A percentile compares a stretch with the other conserved stretches of the same genome.
phyloP scores from a whole-genome alignment of 1,284 basidiomycete species.

The Apiotrichum akiyoshidainum region DNA sequence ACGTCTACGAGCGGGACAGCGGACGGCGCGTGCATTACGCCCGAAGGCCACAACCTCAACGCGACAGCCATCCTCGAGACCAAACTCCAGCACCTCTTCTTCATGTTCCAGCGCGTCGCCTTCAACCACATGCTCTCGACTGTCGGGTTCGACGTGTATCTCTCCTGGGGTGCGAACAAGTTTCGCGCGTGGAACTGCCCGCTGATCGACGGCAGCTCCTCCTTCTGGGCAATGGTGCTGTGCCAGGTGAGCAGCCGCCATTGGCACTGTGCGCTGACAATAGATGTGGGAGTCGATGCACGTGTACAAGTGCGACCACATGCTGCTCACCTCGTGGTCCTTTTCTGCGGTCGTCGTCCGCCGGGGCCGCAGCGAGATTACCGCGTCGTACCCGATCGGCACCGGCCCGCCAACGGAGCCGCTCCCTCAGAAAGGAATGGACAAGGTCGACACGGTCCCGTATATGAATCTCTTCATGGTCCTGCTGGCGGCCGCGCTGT shows the following conservation, averaged over 20 bases:
- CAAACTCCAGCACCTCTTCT: neutral
- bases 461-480: slow-evolving; percentile 2
- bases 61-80: slow-evolving; percentile 4
- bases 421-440: too few species aligned
- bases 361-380: too few species aligned
- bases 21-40: slow-evolving; percentile 1
- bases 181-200: slow-evolving; percentile 6
- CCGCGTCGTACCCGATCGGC: too few species aligned
- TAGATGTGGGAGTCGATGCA: slow-evolving; percentile 12
- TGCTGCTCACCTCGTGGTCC: neutral
- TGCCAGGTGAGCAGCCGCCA: too few species aligned
- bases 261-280: neutral
- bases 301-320: slow-evolving; percentile 5
- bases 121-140: neutral
- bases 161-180: slow-evolving; percentile 1
- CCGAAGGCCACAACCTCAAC: neutral
- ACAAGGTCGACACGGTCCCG: too few species aligned
- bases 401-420: too few species aligned
- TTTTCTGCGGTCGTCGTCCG: too few species aligned
- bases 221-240: neutral
- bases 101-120: neutral
- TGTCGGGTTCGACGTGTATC: slow-evolving; percentile 3
- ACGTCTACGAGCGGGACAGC: neutral
- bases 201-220: slow-evolving; percentile 1
- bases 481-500: slow-evolving; percentile 3